These are phyloP conservation scores for Pyricularia sp. DNA, from an alignment of 2,329 filamentous ascomycete genomes.

Conservation along the genomic window DNA sequence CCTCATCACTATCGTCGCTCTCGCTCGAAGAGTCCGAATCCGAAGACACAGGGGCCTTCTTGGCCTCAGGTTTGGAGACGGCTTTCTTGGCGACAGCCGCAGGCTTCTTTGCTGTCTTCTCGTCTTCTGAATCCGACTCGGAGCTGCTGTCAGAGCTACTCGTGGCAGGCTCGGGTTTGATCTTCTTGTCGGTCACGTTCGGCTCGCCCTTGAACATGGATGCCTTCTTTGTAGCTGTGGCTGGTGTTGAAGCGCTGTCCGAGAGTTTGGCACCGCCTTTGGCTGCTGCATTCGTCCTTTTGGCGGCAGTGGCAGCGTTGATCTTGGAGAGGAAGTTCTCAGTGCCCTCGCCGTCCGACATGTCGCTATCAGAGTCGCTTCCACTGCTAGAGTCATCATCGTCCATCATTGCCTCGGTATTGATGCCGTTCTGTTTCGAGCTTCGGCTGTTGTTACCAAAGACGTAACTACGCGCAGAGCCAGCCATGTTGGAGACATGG, in stretches of 20 bases:
- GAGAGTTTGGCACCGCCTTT: background rate
- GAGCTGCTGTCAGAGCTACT: slow-evolving; percentile 2
- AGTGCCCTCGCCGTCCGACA: slow-evolving; percentile 4
- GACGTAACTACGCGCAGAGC: slow-evolving; percentile 1
- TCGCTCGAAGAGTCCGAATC: slow-evolving; percentile 14
- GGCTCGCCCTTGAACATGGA: background rate
- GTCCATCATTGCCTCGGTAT: background rate
- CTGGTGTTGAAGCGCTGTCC: background rate
- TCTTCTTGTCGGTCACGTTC: background rate
- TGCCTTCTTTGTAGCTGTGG: background rate
- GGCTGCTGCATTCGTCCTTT: background rate
- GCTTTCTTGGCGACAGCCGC: slow-evolving; percentile 12
- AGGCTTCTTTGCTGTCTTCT: slow-evolving; percentile 6
- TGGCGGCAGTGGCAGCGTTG: slow-evolving; percentile 10
- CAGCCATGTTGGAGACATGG: slow-evolving; percentile 5
- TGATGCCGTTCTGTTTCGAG: background rate
- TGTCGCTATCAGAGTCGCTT: slow-evolving; percentile 3
- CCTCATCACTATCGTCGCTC: background rate
- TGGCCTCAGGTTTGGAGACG: slow-evolving; percentile 5
- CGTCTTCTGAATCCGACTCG: slow-evolving; percentile 3
- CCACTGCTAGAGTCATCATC: slow-evolving; percentile 1
- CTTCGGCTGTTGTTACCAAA: background rate
- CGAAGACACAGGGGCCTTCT: slow-evolving; percentile 13
- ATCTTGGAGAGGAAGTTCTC: slow-evolving; percentile 6
- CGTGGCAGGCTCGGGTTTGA: background rate